Base-by-base conservation (phyloP, 495 filamentous ascomycete species). In the Xylaria intraflava region DNA sequence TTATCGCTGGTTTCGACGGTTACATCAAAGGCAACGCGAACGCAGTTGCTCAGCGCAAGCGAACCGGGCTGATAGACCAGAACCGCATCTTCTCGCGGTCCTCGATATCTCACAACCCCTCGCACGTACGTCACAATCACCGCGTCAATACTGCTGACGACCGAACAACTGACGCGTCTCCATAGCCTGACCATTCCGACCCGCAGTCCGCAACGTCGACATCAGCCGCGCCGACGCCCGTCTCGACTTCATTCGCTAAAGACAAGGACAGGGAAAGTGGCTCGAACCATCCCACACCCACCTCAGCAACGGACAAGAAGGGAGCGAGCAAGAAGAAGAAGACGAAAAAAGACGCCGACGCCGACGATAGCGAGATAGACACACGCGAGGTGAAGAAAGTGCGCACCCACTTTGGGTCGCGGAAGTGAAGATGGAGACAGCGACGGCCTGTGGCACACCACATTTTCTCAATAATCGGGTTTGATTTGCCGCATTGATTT, bases 1-100 rank as follows among this genome's bases (percentile, higher is more conserved):
- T 98, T 64, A 90, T 98, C 71, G 88, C 84, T 56, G 93, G 93
- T 36, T 98, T 97, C 70, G 93, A 98, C 65, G 92, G 87, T 59
- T 97, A 96, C 70, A 92, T 95, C 73, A 98, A 98, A 65, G 89
- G 89, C 43, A 74, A 77, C 0, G 76, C 66, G 55, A 68, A 65
- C 24, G 66, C 70, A 6, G 69, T 66, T 3, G 77, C 75, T 2
- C 66, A 73, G 51, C 73, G 79, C 44, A 73, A 78, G 44, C 76
- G 76, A 58, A 72, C 70, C 35, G 74, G 70, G 2, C 56, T 79
- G 42, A 68, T 65, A 23, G 81, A 83, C 27, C 62, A 68, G 31
- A 78, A 80, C 56, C 70, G 78, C 29, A 77, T 84, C 3, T 84
- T 83, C 61, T 81, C 77, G 42, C 63, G 76, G 56, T 82, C 79